Evolutionary conservation across 2,329 filamentous ascomycete species (phyloP).

Genomic region (Mycogone perniciosa): DNA sequence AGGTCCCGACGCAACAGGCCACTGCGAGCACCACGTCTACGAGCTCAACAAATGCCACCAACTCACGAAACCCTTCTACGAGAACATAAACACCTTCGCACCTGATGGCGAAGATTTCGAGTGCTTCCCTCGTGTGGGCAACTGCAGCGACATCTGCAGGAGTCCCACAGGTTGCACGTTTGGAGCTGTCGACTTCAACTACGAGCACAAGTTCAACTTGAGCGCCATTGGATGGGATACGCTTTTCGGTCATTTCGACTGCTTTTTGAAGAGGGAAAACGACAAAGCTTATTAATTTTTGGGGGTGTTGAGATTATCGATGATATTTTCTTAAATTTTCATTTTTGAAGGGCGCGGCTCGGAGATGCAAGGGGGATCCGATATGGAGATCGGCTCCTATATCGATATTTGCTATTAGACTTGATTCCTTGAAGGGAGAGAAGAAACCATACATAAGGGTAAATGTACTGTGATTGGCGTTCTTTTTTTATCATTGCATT

Average conservation of each 20-base stretch:
- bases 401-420: no score
- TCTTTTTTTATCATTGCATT: no score
- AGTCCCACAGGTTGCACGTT: constrained; percentile 49
- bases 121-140: constrained; percentile 39
- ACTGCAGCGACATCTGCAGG: constrained; percentile 39
- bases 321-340: no score
- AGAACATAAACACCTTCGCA: constrained; percentile 43
- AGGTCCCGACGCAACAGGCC: constrained; percentile 43
- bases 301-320: no score
- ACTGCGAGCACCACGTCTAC: constrained; percentile 39
- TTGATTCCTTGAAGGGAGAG: no score
- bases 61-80: constrained; percentile 33
- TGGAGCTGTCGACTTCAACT: constrained; percentile 40
- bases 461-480: no score
- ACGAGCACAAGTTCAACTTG: constrained; percentile 42
- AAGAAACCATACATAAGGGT: no score
- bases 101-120: constrained; percentile 43
- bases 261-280: constrained; percentile 10
- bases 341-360: no score
- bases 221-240: constrained; percentile 39
- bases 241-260: constrained; percentile 32
- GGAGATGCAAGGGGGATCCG: no score
- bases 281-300: neutral
- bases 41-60: constrained; percentile 40
- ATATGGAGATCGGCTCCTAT: no score